Conservation (phyloP, 306 rosid species). For the Trifolium subterraneum region DNA sequence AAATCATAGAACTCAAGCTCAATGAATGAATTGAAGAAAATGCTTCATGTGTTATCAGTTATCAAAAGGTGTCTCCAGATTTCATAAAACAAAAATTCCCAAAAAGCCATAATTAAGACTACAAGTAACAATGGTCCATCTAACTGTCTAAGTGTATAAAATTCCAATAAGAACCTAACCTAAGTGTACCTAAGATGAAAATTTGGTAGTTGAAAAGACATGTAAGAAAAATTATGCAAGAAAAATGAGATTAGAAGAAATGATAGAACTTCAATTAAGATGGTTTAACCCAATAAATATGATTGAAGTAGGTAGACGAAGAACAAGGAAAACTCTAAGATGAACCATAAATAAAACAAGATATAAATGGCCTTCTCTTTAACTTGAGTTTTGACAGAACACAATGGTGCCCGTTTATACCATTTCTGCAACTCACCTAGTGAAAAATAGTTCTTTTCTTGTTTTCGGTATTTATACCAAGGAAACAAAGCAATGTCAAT, state of each 20-base stretch:
- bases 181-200: background rate
- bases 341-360: background rate
- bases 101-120: background rate
- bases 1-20: constrained; percentile 1
- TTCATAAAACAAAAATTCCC: constrained; percentile 11
- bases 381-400: background rate
- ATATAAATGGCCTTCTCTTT: background rate
- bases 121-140: background rate
- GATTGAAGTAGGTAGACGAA: background rate
- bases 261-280: background rate
- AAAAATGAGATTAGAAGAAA: constrained; percentile 1
- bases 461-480: background rate
- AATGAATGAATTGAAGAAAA: constrained; percentile 10
- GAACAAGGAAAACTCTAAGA: background rate
- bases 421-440: constrained; percentile 12
- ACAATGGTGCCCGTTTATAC: background rate
- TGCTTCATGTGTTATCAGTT: constrained; percentile 6
- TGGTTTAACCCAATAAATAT: background rate
- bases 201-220: background rate
- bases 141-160: background rate
- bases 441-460: background rate
- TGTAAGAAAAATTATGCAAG: background rate
- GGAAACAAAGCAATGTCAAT: constrained; percentile 9
- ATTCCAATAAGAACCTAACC: background rate
- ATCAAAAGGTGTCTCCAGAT: constrained; percentile 12